Evolutionary conservation across 2,329 filamentous ascomycete species (phyloP).

Genomic region (Colletotrichum orbiculare): DNA sequence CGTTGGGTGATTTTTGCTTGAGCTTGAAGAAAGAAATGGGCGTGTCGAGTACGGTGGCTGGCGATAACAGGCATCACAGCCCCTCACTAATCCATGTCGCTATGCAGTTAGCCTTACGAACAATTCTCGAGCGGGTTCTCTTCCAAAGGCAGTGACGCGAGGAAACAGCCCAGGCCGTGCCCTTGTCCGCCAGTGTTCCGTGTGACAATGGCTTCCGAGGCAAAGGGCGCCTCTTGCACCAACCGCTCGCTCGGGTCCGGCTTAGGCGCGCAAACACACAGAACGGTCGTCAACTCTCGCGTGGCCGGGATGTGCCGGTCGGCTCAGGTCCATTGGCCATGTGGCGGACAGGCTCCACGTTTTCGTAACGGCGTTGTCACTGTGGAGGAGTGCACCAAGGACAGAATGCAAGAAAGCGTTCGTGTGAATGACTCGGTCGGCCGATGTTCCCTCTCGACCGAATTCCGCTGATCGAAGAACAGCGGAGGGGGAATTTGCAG

Average conservation of each 20-base stretch:
- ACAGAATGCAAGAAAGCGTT: not conserved
- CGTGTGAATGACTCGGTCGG: not conserved
- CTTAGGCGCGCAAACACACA: not conserved
- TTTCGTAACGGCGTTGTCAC: slow-evolving; percentile 9
- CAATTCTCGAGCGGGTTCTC: not conserved
- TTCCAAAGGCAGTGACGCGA: slow-evolving; percentile 10
- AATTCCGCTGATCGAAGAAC: slow-evolving; percentile 6
- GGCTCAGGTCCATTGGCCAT: not conserved
- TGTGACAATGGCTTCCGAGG: not conserved
- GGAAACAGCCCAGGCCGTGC: not conserved
- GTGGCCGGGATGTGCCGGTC: slow-evolving; percentile 3
- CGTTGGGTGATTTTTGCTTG: not conserved
- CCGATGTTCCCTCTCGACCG: not conserved
- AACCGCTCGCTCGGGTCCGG: slow-evolving; percentile 25
- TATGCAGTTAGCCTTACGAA: slow-evolving; percentile 30
- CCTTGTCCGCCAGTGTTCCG: no score
- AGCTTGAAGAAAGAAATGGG: not conserved
- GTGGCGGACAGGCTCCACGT: not conserved
- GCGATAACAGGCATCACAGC: slow-evolving; percentile 13
- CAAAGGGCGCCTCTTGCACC: not conserved
- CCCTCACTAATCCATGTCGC: slow-evolving; percentile 36
- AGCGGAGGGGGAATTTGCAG: not conserved
- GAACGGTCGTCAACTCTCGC: slow-evolving; percentile 19
- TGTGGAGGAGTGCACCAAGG: not conserved
- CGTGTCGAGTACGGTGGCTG: not conserved